Base-by-base conservation (phyloP, 2,329 filamentous ascomycete genomes). In the Chlorencoelia australis region DNA sequence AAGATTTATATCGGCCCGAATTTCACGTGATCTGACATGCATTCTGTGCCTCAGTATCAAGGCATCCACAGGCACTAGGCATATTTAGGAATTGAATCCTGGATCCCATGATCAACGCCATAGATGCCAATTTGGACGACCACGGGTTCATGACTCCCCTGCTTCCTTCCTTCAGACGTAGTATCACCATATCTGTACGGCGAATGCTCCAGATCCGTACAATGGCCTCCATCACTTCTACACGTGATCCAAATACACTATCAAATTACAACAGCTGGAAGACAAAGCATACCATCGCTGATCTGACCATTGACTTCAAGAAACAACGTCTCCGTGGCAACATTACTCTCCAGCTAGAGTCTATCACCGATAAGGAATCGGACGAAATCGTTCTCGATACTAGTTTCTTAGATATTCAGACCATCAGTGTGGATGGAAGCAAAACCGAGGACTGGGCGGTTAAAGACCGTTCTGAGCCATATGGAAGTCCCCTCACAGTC, bases 191-290 rank as follows among this genome's bases (percentile, higher is more conserved):
- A 25, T 44, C 37, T 25, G 40, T 38, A 37, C 40, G 37, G 37
- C 46, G 39, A 41, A 31, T 41, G 11, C 19, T 30, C 25, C 11
- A 33, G 22, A 39, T 46, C 26, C 47, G 44, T 18, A 51, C 42
- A 10, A 52, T 53, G 45, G 40, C 44, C 14, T 42, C 48, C n/a
- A 40, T 37, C 35, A 47, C 29, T 7, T 36, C 34, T 28, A 42
- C 51, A 45, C 75, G 84, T 54, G 89, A 96, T 63, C 87, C 87
- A 35, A 93, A 87, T 59, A 95, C 91, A 17, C 65, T 91, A 41
- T 82, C 84, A 56, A 96, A 96, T 66, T 95, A 95, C 62, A 78
- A 84, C 59, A 78, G 81, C 38, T 95, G 86, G 78, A 69, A 75
- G 43, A 94, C 85, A 13, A 78, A 72, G 57, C 87, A 95, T 64